A percentile compares a stretch with the other conserved stretches of the same genome.
Evolutionary conservation across 345 rosid species (phyloP).

Genomic region (Turnera subulata): DNA sequence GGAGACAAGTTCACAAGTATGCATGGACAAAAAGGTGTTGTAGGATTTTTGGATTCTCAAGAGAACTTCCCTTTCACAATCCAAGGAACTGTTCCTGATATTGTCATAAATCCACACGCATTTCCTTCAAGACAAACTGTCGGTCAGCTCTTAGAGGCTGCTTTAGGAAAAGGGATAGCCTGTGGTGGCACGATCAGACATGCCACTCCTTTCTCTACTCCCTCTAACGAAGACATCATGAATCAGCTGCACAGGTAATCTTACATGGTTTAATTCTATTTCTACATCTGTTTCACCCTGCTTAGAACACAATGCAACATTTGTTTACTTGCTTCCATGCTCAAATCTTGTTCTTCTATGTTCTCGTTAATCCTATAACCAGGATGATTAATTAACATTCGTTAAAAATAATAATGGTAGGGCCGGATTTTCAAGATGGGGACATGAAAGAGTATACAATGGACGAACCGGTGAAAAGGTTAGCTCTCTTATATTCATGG

Average conservation of each 20-base stretch:
- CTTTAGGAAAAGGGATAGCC: slow-evolving; percentile 89
- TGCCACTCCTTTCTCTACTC: slow-evolving; percentile 90
- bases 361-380: not conserved
- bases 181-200: slow-evolving; percentile 50
- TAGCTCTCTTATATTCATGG: slow-evolving; percentile 67
- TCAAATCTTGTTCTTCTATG: not conserved
- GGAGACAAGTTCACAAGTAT: slow-evolving; percentile 97
- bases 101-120: slow-evolving; percentile 86
- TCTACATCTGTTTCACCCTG: not conserved
- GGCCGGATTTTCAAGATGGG: slow-evolving; percentile 88
- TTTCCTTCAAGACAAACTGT: slow-evolving; percentile 95
- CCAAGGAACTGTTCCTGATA: slow-evolving; percentile 91
- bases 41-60: slow-evolving; percentile 83
- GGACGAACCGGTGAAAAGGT: slow-evolving; percentile 82
- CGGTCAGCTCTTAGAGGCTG: slow-evolving; percentile 90
- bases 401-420: slow-evolving; percentile 31
- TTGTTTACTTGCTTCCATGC: not conserved
- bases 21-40: slow-evolving; percentile 98
- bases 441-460: slow-evolving; percentile 70
- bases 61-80: slow-evolving; percentile 86
- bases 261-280: not conserved
- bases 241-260: slow-evolving; percentile 81
- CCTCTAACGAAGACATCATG: slow-evolving; percentile 60
- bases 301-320: too few species aligned
- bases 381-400: slow-evolving; percentile 1